Evolutionary conservation across 2,329 filamentous ascomycete genomes (phyloP).

Genomic region (Penicillium sp.): DNA sequence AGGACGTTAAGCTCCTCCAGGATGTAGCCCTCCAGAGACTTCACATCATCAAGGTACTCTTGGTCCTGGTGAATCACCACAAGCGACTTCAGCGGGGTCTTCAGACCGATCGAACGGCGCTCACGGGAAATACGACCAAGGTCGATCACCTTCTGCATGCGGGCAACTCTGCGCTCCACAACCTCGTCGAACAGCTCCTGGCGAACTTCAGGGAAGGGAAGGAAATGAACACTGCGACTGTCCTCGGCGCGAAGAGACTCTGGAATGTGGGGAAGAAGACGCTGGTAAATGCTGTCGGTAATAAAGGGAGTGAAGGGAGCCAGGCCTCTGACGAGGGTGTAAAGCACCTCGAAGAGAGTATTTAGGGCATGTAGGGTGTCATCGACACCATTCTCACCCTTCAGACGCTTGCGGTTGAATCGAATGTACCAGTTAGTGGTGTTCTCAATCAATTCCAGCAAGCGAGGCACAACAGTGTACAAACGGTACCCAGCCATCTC

Average conservation of each 20-base stretch:
- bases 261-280: conserved; percentile 78
- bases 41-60: conserved; percentile 82
- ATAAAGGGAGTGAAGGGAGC: conserved; percentile 96
- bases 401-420: conserved; percentile 87
- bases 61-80: conserved; percentile 83
- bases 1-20: conserved; percentile 88
- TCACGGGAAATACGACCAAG: conserved; percentile 84
- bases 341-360: conserved; percentile 90
- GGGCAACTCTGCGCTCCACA: conserved; percentile 80
- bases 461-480: conserved; percentile 86
- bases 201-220: conserved; percentile 83
- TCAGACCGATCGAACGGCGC: conserved; percentile 78
- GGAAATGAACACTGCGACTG: conserved; percentile 84
- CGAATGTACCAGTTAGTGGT: conserved; percentile 99
- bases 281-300: conserved; percentile 89
- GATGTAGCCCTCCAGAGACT: conserved; percentile 83
- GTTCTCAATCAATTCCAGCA: conserved; percentile 84
- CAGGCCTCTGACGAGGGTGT: conserved; percentile 80
- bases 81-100: conserved; percentile 86
- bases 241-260: conserved; percentile 69
- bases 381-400: conserved; percentile 81
- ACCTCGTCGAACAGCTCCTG: conserved; percentile 83
- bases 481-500: conserved; percentile 82
- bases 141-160: conserved; percentile 97
- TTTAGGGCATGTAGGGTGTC: conserved; percentile 91